Evolutionary conservation across 345 rosid species (phyloP), one percentile per base, ranked within the genome.

Genomic region (Laguncularia racemosa): DNA sequence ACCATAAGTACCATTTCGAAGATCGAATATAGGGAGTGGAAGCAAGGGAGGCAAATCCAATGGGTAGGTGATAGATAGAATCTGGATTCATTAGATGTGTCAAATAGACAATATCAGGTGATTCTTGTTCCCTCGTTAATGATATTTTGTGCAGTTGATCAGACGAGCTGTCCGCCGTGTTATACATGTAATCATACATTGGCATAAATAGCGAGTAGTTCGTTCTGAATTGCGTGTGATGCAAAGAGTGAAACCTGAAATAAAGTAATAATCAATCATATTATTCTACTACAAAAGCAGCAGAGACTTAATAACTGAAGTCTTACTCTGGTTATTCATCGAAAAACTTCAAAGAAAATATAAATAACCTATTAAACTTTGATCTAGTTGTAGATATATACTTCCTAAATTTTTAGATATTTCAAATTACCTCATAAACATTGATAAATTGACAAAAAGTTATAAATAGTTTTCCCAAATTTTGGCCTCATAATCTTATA

Each of bases 11-110:
- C 84, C 84, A 74, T 14, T 53, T 64, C 13, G 79, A 62, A 2
- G 69, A 28, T 56, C 59, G 62, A 9, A 33, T 7, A 9, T 33
- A 33, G 40, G 96, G 96, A 14, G 28, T 56, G 0, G 96, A 76
- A 16, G 96, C 92, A 40, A 82, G 63, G 50, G 66, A 69, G 10
- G 90, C 77, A 51, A 85, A 69, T 38, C 89, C 92, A 3, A 88
- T 53, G 1, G 76, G 83, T 11, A 76, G 64, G 57, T 82, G 89
- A 52, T 88, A 84, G 50, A 88, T 66, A n/a, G 91, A 81, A 16
- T 85, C 78, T 0, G 76, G 84, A 0, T 80, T 79, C 6, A 88
- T 83, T 3, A 88, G 45, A 63, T 88, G 92, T 10, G 84, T 80
- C 3, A 88, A 57, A 26, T 88, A 81, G 40, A 88, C 86, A 11